Base-by-base conservation (phyloP, 148 eudicot genomes). In the Nepenthes gracilis region DNA sequence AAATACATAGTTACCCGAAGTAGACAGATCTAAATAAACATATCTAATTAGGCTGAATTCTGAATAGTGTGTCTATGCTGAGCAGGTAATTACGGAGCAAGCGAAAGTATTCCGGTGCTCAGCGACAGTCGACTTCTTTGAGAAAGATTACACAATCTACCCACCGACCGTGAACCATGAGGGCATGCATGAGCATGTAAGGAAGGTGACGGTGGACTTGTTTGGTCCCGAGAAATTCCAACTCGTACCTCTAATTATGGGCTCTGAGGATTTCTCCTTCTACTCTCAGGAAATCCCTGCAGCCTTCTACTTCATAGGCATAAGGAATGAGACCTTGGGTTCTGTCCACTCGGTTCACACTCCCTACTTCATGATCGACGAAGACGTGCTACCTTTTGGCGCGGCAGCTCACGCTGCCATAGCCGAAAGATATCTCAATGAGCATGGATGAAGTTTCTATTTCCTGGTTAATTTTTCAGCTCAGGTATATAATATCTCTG, bases 381-480 rank as follows among this genome's bases (percentile, higher is more conserved):
- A 76, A 53, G 75, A 79, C 43, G 75, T 52, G 47, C 73, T 79
- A 36, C 77, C 73, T 2, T 62, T 76, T 49, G 83, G 83, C 64
- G 83, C 83, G 12, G 78, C 83, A 35, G 33, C 73, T 47, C 83
- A 79, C 67, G 80, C 80, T 40, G 67, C 78, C 10, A 45, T 79
- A 32, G 77, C 80, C 2, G 65, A 72, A 35, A 69, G 75, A 52
- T 76, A 73, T 61, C 54, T 75, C 56, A 63, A 66, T 55, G 64
- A 65, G 11, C 53, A 49, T 49, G 12, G 10, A 49, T 49, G 45
- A 40, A 40, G 8, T 40, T 40, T 40, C 8, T 40, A 40, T 4
- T 8, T 40, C 23, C 8, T 40, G 45, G 45, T 40, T 4, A 40
- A 40, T 40, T 40, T 40, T 4, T 4, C 8, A 40, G 45, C 45